Evolutionary conservation across 441 rosid species (phyloP).

Genomic region (Theobroma grandiflorum): DNA sequence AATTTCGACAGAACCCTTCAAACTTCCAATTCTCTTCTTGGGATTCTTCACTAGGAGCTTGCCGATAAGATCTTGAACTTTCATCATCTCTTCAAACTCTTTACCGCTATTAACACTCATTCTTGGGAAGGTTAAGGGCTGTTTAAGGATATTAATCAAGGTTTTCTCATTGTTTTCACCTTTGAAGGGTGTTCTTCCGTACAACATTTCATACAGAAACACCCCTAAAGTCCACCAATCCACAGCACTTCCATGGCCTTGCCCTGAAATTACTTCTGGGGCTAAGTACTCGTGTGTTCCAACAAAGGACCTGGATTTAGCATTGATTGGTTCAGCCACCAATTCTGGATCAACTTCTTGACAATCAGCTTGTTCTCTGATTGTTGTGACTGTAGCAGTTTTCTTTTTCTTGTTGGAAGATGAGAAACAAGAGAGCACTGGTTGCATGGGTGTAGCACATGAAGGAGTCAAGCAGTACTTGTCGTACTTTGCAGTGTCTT

Average conservation of each 20-base stretch:
- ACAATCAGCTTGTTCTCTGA: conserved; percentile 42
- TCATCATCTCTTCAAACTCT: conserved; percentile 60
- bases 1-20: conserved; percentile 63
- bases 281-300: conserved; percentile 79
- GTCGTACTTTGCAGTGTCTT: conserved; percentile 24
- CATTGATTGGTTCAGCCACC: conserved; percentile 78
- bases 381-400: conserved; percentile 43
- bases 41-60: conserved; percentile 63
- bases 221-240: conserved; percentile 82
- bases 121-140: conserved; percentile 78
- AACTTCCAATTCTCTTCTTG: conserved; percentile 63
- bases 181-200: conserved; percentile 67
- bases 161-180: conserved; percentile 75
- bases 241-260: conserved; percentile 77
- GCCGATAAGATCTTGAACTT: conserved; percentile 63
- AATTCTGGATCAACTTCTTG: conserved; percentile 39
- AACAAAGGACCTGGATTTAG: conserved; percentile 68
- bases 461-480: conserved; percentile 60
- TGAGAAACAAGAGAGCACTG: conserved; percentile 74
- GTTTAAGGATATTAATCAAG: conserved; percentile 67
- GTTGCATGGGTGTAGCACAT: conserved; percentile 67
- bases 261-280: conserved; percentile 73
- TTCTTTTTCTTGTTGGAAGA: conserved; percentile 45
- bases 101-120: conserved; percentile 45
- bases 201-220: conserved; percentile 69